Evolutionary conservation across 495 filamentous ascomycete species (phyloP).

Genomic region (Neurospora sp.): DNA sequence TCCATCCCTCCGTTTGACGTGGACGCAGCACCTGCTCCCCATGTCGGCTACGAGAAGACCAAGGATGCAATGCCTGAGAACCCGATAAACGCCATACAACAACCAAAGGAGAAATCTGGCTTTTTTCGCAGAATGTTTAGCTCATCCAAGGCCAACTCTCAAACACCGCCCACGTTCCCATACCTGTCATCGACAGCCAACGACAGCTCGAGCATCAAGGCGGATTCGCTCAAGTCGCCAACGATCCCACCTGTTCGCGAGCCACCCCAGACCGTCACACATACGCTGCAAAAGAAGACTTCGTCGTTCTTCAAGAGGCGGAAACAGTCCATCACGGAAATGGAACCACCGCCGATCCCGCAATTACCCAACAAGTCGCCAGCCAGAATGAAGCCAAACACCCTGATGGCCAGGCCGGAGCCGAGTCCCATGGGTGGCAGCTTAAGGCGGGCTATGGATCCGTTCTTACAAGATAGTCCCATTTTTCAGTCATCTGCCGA

Average conservation of each 20-base stretch:
- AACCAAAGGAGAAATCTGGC: constrained; percentile 60
- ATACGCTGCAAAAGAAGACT: constrained; percentile 70
- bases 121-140: constrained; percentile 91
- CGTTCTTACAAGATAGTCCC: constrained; percentile 48
- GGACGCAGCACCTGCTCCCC: constrained; percentile 41
- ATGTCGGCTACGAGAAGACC: constrained; percentile 48
- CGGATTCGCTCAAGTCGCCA: constrained; percentile 26
- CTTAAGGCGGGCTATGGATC: constrained; percentile 81
- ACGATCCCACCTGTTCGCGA: constrained; percentile 40
- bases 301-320: constrained; percentile 87
- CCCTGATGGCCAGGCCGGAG: constrained; percentile 18
- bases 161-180: constrained; percentile 12
- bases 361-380: constrained; percentile 18
- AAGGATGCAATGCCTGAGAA: constrained; percentile 32
- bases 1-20: constrained; percentile 24
- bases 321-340: constrained; percentile 67
- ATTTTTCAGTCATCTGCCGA: constrained; percentile 11
- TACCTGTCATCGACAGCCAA: constrained; percentile 9
- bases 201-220: constrained; percentile 9
- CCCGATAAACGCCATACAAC: constrained; percentile 14
- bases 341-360: constrained; percentile 32
- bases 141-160: constrained; percentile 34
- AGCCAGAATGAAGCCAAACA: constrained; percentile 22
- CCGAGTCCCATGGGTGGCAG: constrained; percentile 71
- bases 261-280: constrained; percentile 33